phyloP scores from a whole-genome alignment of 2,329 filamentous ascomycete genomes.

The Pseudocercospora cruenta region DNA sequence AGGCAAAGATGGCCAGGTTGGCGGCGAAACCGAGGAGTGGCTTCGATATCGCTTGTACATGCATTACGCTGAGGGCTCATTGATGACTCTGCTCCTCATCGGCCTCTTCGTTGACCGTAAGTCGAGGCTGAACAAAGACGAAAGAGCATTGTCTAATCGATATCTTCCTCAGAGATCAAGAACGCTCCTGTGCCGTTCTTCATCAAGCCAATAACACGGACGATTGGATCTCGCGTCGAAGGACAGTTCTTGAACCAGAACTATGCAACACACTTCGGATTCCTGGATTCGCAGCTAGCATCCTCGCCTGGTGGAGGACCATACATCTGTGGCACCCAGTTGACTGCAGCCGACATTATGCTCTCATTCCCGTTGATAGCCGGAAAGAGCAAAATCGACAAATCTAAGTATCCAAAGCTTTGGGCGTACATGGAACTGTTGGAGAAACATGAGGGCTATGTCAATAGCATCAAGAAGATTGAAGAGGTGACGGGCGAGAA shows the following conservation, averaged over 20 bases:
- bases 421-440: constrained; percentile 50
- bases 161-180: constrained; percentile 38
- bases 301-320: constrained; percentile 53
- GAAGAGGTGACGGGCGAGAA: constrained; percentile 46
- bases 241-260: constrained; percentile 51
- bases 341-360: constrained; percentile 58
- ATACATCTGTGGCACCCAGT: constrained; percentile 53
- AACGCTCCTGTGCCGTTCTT: constrained; percentile 67
- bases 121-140: constrained; percentile 27
- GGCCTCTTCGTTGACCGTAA: constrained; percentile 63
- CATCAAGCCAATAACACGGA: constrained; percentile 64
- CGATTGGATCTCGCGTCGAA: constrained; percentile 56
- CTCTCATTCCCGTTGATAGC: constrained; percentile 57
- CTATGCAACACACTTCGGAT: constrained; percentile 52
- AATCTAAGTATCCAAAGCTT: constrained; percentile 52
- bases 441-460: constrained; percentile 51
- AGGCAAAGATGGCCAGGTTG: constrained; percentile 58
- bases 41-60: constrained; percentile 69
- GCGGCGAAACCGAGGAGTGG: constrained; percentile 64
- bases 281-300: constrained; percentile 55
- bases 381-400: constrained; percentile 45
- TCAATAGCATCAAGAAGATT: constrained; percentile 54
- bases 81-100: constrained; percentile 74
- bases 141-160: background rate
- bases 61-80: constrained; percentile 82